A percentile compares a stretch with the other conserved stretches of the same genome.
Evolutionary conservation across 148 eudicot genomes (phyloP).

Genomic region (Arbutus unedo): DNA sequence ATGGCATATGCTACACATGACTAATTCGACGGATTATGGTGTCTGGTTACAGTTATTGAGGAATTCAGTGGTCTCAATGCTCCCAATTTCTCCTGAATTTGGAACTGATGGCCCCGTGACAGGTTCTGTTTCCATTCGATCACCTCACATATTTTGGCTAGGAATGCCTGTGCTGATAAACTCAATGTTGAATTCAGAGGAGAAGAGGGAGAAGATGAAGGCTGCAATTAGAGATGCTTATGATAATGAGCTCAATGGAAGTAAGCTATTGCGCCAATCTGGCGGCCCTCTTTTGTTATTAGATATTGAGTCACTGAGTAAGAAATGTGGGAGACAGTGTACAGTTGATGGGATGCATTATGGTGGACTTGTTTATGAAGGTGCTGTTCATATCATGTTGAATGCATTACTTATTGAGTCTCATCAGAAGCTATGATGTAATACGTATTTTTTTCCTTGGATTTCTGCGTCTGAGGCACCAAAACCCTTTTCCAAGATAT

Average conservation of each 20-base stretch:
- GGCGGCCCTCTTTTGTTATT: constrained; percentile 67
- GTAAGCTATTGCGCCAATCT: constrained; percentile 61
- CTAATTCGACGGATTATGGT: constrained; percentile 55
- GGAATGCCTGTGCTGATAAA: constrained; percentile 77
- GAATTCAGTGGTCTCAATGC: constrained; percentile 40
- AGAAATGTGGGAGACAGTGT: constrained; percentile 62
- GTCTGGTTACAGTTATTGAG: constrained; percentile 39
- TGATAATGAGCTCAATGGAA: constrained; percentile 38
- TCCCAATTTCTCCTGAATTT: constrained; percentile 38
- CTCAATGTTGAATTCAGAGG: constrained; percentile 80
- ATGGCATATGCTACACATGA: constrained; percentile 89
- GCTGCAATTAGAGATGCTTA: constrained; percentile 38
- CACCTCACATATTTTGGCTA: constrained; percentile 86
- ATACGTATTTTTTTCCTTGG: constrained; percentile 4
- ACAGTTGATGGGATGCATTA: constrained; percentile 94
- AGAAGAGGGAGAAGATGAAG: constrained; percentile 79
- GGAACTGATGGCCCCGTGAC: constrained; percentile 16
- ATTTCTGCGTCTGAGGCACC: constrained; percentile 9
- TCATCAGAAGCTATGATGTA: constrained; percentile 60
- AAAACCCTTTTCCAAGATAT: neutral
- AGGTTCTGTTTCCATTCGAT: constrained; percentile 25
- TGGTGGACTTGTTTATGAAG: constrained; percentile 62
- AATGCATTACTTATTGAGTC: constrained; percentile 92
- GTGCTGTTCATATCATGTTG: constrained; percentile 74
- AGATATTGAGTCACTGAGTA: constrained; percentile 56